Evolutionary conservation across 2,329 filamentous ascomycete species (phyloP), one percentile per base, ranked within the genome.

Genomic region (Calonectria naviculata): DNA sequence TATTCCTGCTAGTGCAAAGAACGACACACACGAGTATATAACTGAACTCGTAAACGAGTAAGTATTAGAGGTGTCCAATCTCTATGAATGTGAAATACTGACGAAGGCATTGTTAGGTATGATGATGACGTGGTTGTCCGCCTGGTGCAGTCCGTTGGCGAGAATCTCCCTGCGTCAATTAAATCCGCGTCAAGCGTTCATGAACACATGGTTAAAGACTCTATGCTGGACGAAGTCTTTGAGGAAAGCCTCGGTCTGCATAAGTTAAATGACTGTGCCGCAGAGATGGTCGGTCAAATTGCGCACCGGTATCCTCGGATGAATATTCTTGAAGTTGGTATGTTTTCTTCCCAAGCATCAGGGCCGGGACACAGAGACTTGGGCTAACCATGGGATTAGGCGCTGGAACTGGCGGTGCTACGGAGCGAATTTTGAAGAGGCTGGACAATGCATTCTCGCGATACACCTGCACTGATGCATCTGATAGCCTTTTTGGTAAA

Each of bases 391-490:
- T 8, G 17, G 17, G 17, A 17, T 56, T n/a, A 56, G 49, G 54
- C n/a, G 72, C 71, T 15, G 72, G 72, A 28, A 74, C 72, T 2
- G 72, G 71, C 0, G 67, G 71, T 8, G 41, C 71, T 0, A 74
- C 71, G 3, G 54, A 42, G 6, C 28, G 19, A 0, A 60, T 74
- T 9, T 67, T 74, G 0, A 34, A 60, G 6, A 17, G 26, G 0
- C 42, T 74, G 2, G 49, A 52, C 17, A 8, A 47, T 2, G 6
- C 47, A n/a, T 62, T 56, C 36, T 5, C 41, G 42, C n/a, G n/a
- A 1, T 74, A 74, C 24, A 44, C 63, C 2, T 74, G 56, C 4
- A 74, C 73, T 1, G 73, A 74, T 12, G 67, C 74, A 4, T 74
- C 71, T 0, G 42, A 29, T 1, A 58, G 69, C 0, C 74, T 74